Conservation (phyloP, 106 monocot species). For the Acanthochlamys bracteata region DNA sequence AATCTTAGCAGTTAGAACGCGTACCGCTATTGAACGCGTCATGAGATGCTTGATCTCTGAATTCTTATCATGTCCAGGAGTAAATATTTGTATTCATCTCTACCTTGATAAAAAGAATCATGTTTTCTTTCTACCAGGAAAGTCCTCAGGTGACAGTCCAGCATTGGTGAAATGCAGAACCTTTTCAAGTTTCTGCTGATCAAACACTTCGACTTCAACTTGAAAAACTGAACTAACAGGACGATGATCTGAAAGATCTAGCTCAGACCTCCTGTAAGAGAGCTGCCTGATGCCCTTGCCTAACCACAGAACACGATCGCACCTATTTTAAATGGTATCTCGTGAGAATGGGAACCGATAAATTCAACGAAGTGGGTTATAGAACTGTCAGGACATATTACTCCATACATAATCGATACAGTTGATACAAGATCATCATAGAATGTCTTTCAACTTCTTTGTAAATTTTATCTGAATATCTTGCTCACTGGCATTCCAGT, state of each 20-base stretch:
- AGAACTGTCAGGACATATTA: too few species aligned
- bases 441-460: too few species aligned
- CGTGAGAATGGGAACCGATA: background rate
- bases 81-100: too few species aligned
- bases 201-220: constrained; percentile 56
- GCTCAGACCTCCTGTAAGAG: constrained; percentile 41
- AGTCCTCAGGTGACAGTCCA: constrained; percentile 15
- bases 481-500: too few species aligned
- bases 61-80: too few species aligned
- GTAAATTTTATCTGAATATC: too few species aligned
- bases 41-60: too few species aligned
- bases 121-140: background rate
- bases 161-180: constrained; percentile 41
- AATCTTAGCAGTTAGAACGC: too few species aligned
- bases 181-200: constrained; percentile 43
- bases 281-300: constrained; percentile 60
- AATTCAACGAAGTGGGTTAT: too few species aligned
- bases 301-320: constrained; percentile 67
- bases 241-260: constrained; percentile 58
- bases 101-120: background rate
- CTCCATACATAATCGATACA: too few species aligned
- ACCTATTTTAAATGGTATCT: constrained; percentile 30
- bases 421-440: too few species aligned
- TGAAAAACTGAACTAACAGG: constrained; percentile 48
- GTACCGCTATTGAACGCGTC: too few species aligned